phyloP scores from a whole-genome alignment of 129 eudicot species.

The Tagetes erecta region DNA sequence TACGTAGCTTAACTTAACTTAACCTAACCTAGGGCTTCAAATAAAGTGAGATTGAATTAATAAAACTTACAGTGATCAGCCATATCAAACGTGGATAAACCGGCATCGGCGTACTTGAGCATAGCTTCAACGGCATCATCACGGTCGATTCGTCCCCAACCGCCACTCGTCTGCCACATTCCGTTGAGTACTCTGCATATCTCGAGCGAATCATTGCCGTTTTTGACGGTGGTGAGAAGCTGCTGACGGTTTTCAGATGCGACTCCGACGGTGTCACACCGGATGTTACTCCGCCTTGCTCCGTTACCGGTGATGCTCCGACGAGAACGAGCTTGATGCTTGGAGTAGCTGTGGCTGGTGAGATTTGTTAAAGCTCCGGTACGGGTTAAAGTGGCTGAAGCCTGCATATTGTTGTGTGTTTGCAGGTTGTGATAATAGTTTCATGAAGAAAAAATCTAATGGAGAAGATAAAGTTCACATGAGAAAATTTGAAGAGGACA shows the following conservation, averaged over 20 bases:
- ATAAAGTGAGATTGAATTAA: background rate
- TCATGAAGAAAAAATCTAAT: constrained; percentile 11
- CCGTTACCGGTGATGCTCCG: constrained; percentile 20
- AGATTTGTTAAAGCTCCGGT: constrained; percentile 25
- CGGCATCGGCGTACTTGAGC: constrained; percentile 87
- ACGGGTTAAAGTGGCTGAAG: constrained; percentile 29
- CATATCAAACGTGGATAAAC: constrained; percentile 93
- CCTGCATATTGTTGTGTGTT: constrained; percentile 20
- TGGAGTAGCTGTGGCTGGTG: constrained; percentile 12
- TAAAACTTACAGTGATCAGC: constrained; percentile 72
- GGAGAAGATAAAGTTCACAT: constrained; percentile 31
- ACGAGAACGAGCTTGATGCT: constrained; percentile 25
- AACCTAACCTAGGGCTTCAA: constrained; percentile 17
- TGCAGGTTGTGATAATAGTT: background rate
- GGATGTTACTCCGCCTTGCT: constrained; percentile 25
- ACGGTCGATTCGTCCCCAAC: constrained; percentile 95
- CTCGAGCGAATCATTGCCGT: constrained; percentile 82
- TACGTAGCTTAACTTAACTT: background rate
- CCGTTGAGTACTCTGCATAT: constrained; percentile 93
- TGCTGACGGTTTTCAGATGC: constrained; percentile 46
- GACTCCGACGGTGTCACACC: constrained; percentile 47
- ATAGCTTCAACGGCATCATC: constrained; percentile 86
- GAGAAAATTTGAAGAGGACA: background rate
- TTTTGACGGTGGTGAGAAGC: constrained; percentile 47
- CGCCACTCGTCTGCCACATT: constrained; percentile 99